Percentiles rank a stretch among this genome's conserved stretches.
Evolutionary conservation across 257 asterid species (phyloP).

Genomic region (Gentiana dahurica): DNA sequence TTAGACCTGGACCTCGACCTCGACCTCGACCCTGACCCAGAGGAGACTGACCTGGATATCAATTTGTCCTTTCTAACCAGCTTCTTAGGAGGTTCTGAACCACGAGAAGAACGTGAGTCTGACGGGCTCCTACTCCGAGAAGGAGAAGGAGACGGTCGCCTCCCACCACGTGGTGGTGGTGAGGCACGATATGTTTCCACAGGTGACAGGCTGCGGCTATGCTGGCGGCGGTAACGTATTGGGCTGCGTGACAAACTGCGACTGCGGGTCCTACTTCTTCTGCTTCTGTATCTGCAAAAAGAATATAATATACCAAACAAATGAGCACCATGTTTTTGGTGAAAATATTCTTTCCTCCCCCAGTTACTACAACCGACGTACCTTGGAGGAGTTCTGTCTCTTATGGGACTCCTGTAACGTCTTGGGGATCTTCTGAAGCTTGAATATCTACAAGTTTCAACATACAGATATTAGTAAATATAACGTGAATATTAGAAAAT

Average conservation of each 20-base stretch:
- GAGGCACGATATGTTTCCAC: constrained; percentile 44
- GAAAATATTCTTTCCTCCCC: no score
- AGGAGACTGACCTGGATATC: constrained; percentile 19
- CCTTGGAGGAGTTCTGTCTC: constrained; percentile 96
- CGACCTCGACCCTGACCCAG: no score
- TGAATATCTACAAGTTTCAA: constrained; percentile 37
- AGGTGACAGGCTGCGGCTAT: constrained; percentile 73
- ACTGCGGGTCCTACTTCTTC: constrained; percentile 75
- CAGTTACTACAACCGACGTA: constrained; percentile 1
- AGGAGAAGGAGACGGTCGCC: constrained; percentile 46
- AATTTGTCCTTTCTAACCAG: constrained; percentile 32
- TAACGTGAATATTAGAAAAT: no score
- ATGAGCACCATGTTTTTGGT: no score
- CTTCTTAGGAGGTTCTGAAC: constrained; percentile 49
- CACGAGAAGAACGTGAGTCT: constrained; percentile 35
- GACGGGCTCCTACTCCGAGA: constrained; percentile 60
- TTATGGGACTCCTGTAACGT: constrained; percentile 92
- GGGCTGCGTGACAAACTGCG: constrained; percentile 80
- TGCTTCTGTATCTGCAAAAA: constrained; percentile 59
- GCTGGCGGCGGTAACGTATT: constrained; percentile 70
- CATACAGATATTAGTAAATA: neutral
- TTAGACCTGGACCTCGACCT: no score
- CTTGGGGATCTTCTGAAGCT: constrained; percentile 89
- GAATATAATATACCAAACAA: neutral
- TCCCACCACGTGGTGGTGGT: constrained; percentile 27